Evolutionary conservation across 1,284 basidiomycete species (phyloP).

Genomic region (Fomes fomentarius): DNA sequence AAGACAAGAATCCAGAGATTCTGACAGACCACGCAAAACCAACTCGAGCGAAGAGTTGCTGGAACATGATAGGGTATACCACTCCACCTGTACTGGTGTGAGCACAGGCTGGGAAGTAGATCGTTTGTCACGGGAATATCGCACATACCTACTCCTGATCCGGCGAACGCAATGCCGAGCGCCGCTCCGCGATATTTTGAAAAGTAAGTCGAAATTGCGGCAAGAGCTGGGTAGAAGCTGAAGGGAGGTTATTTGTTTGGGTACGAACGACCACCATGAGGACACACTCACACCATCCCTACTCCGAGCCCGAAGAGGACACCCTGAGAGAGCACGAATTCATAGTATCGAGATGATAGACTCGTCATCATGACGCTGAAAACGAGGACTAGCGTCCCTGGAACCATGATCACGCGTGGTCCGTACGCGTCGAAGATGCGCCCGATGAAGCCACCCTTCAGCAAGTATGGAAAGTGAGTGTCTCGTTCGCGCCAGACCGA

Average conservation of each 20-base stretch:
- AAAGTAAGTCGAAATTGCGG: conserved; percentile 43
- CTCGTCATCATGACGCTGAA: conserved; percentile 32
- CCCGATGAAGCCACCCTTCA: conserved; percentile 23
- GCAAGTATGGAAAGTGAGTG: background rate
- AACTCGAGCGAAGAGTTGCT: conserved; percentile 25
- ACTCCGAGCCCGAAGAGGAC: conserved; percentile 31
- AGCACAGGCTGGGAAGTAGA: background rate
- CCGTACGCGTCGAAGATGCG: conserved; percentile 28
- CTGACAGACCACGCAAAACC: conserved; percentile 33
- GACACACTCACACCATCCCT: conserved; percentile 19
- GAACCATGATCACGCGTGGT: conserved; percentile 24
- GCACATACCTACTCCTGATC: conserved; percentile 26
- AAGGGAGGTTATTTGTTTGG: conserved; percentile 38
- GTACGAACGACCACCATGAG: conserved; percentile 10
- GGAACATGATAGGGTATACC: conserved; percentile 30
- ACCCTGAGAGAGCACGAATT: conserved; percentile 64
- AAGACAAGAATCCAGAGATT: conserved; percentile 24
- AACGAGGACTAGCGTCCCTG: conserved; percentile 27
- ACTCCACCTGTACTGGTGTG: conserved; percentile 22
- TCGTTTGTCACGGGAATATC: background rate
- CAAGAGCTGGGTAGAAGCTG: conserved; percentile 45
- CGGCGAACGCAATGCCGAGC: conserved; percentile 49
- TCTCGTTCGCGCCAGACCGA: background rate
- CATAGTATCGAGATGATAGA: conserved; percentile 56
- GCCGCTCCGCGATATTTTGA: conserved; percentile 52